Evolutionary conservation across 768 basidiomycete species (phyloP).

Genomic region (Asterophora lycoperdoides): DNA sequence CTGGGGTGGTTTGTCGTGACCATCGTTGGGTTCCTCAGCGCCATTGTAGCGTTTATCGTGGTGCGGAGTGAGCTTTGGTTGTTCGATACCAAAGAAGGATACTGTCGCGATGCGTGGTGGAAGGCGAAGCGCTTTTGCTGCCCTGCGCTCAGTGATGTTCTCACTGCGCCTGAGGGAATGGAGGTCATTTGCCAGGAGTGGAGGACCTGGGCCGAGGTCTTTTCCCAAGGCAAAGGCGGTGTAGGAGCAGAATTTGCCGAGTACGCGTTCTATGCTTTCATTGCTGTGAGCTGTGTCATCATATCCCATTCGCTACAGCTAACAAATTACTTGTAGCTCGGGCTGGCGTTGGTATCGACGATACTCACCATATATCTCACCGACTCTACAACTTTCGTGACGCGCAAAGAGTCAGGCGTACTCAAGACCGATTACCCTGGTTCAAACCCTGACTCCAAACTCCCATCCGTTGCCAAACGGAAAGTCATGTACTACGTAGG

Average conservation of each 20-base stretch:
- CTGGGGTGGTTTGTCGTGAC: constrained; percentile 90
- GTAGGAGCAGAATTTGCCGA: constrained; percentile 47
- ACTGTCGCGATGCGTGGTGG: constrained; percentile 67
- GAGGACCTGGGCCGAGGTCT: constrained; percentile 68
- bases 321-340: constrained; percentile 42
- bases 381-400: constrained; percentile 82
- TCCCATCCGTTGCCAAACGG: constrained; percentile 39
- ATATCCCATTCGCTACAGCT: neutral
- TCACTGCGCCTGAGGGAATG: constrained; percentile 2
- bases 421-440: constrained; percentile 45
- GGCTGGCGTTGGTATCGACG: constrained; percentile 67
- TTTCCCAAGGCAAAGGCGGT: constrained; percentile 31
- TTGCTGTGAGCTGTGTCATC: constrained; percentile 63
- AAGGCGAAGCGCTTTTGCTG: constrained; percentile 84
- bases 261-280: constrained; percentile 62
- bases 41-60: constrained; percentile 82
- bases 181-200: constrained; percentile 59
- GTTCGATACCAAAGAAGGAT: constrained; percentile 91
- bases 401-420: constrained; percentile 85
- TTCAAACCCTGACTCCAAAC: constrained; percentile 22
- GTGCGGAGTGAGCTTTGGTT: constrained; percentile 83
- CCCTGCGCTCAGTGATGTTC: constrained; percentile 30
- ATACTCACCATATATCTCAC: constrained; percentile 85
- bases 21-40: constrained; percentile 81
- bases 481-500: constrained; percentile 82